Evolutionary conservation across 2,329 filamentous ascomycete species (phyloP).

Genomic region (Phialemoniopsis sp.): DNA sequence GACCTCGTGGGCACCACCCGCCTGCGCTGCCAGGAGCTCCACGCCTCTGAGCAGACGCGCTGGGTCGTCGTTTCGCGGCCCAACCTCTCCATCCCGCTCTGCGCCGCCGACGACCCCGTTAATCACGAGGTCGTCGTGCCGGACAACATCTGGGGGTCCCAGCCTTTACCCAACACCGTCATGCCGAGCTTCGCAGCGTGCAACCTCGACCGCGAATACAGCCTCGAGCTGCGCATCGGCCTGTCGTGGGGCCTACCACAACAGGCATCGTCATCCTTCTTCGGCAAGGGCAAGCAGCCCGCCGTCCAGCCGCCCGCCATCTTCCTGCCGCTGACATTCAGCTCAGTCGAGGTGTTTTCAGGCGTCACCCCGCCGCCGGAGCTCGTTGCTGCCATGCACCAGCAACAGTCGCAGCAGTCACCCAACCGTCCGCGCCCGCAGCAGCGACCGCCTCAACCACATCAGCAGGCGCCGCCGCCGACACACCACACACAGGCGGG

Average conservation of each 20-base stretch:
- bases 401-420: conserved; percentile 13
- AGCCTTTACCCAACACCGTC: conserved; percentile 76
- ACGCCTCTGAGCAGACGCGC: conserved; percentile 63
- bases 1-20: conserved; percentile 76
- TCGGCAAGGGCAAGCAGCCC: conserved; percentile 28
- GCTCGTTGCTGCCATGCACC: conserved; percentile 60
- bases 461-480: no score
- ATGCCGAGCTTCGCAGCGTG: conserved; percentile 85
- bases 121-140: conserved; percentile 69
- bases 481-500: no score
- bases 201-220: conserved; percentile 78
- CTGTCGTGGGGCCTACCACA: conserved; percentile 64
- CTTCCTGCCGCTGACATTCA: conserved; percentile 73
- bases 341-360: conserved; percentile 73
- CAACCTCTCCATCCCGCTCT: conserved; percentile 69
- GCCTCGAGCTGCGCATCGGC: conserved; percentile 77
- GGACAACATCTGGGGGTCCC: conserved; percentile 65
- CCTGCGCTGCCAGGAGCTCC: conserved; percentile 72
- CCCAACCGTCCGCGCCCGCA: conserved; percentile 8
- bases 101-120: conserved; percentile 50
- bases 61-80: conserved; percentile 73
- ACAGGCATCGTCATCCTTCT: conserved; percentile 9
- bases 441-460: conserved; percentile 15
- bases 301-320: conserved; percentile 60
- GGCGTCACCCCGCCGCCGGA: conserved; percentile 78